phyloP scores from a whole-genome alignment of 164 flowering plant genomes.

The Saururus chinensis region DNA sequence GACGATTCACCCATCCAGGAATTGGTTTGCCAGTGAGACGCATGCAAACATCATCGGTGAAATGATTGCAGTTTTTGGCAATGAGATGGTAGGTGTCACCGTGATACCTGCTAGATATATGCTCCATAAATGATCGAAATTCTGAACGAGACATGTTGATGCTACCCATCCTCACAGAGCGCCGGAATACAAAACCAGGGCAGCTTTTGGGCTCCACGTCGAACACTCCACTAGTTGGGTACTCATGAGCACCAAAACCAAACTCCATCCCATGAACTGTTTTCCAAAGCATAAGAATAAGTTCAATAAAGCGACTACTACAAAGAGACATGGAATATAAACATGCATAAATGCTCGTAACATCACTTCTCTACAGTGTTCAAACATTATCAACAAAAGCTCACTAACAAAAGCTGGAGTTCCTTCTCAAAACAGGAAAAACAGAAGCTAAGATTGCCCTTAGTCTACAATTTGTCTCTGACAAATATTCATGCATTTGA shows the following conservation, averaged over 20 bases:
- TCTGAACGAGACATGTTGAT: constrained; percentile 66
- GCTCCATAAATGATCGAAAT: constrained; percentile 64
- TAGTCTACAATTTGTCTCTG: no score
- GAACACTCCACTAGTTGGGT: constrained; percentile 81
- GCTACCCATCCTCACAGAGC: constrained; percentile 67
- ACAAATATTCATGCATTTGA: no score
- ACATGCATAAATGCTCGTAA: no score
- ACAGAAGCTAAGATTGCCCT: no score
- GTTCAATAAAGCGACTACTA: no score
- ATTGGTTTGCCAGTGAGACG: constrained; percentile 77
- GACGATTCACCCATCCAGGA: constrained; percentile 96
- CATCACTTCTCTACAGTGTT: no score
- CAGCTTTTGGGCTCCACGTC: constrained; percentile 96
- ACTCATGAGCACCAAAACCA: constrained; percentile 94
- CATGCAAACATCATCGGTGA: constrained; percentile 67
- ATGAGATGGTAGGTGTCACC: constrained; percentile 90
- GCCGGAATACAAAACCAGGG: constrained; percentile 82
- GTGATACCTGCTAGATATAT: constrained; percentile 57
- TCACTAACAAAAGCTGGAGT: no score
- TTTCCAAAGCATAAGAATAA: neutral
- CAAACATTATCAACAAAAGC: no score
- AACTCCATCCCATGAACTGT: constrained; percentile 85
- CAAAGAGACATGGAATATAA: neutral
- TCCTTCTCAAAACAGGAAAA: no score
- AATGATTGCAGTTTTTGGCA: constrained; percentile 95